These are phyloP conservation scores for Fraxinus sp. DNA, from an alignment of 305 asterid species.

Conservation along the genomic window DNA sequence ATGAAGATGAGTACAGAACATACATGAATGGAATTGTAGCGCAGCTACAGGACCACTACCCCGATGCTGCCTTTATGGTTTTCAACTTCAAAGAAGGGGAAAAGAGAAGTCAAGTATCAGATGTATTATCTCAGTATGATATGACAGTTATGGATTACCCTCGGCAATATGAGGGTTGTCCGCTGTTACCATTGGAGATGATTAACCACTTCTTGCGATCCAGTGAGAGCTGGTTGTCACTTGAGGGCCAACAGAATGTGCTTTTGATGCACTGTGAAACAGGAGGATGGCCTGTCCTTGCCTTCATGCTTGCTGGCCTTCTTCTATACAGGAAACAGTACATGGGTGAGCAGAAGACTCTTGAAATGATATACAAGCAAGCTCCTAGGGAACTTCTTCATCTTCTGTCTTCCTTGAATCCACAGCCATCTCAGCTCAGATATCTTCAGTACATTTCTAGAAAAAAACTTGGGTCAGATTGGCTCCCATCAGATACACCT, in stretches of 20 bases:
- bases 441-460: constrained; percentile 92
- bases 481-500: constrained; percentile 96
- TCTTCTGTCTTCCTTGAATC: constrained; percentile 88
- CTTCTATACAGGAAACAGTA: constrained; percentile 90
- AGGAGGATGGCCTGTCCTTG: constrained; percentile 99
- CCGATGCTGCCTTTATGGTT: constrained; percentile 98
- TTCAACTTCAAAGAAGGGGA: constrained; percentile 95
- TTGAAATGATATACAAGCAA: constrained; percentile 96
- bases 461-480: constrained; percentile 72
- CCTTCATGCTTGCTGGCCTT: constrained; percentile 97
- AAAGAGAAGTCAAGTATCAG: constrained; percentile 87
- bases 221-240: constrained; percentile 98
- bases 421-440: constrained; percentile 95
- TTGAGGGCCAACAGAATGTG: constrained; percentile 96
- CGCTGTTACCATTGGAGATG: constrained; percentile 88
- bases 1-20: constrained; percentile 86
- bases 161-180: constrained; percentile 90
- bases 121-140: constrained; percentile 83
- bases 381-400: constrained; percentile 97
- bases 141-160: constrained; percentile 99
- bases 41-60: constrained; percentile 93
- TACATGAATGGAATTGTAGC: constrained; percentile 93
- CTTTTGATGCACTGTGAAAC: constrained; percentile 94
- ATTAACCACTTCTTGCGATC: constrained; percentile 94
- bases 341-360: constrained; percentile 89